Evolutionary conservation across 192 early-diverging fungal genomes (phyloP), one percentile per base, ranked within the genome.

Genomic region (Coemansia sp.): DNA sequence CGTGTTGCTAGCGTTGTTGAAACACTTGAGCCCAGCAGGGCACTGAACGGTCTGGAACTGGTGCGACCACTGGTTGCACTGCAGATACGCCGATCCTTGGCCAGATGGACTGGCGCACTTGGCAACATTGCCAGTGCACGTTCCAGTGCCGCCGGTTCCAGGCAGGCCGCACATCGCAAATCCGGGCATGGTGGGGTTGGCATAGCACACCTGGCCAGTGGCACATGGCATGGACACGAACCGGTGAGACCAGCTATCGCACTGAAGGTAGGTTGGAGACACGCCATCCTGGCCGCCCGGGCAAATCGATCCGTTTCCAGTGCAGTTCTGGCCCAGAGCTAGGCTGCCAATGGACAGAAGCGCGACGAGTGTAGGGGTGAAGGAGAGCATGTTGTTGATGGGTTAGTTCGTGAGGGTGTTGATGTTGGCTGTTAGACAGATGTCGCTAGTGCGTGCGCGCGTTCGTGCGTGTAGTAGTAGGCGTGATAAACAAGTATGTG

Each of bases 61-160:
- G 40, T 73, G 73, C n/a, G 73, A 66, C 81, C 81, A 83, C 58
- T 58, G 64, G 64, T 83, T 72, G 73, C 81, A 83, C 70, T 71
- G 70, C 41, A 52, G 61, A 55, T 78, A 83, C 34, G 55, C 57
- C 29, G 69, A 63, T 44, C 71, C 76, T 36, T 68, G 60, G 27
- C 80, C 80, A 15, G 67, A 62, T 27, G 61, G 20, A 8, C 36
- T 41, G 38, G 12, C 31, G 8, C 61, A 62, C 61, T 62, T 62
- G 61, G 61, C 61, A 12, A 24, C 22, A 38, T 60, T 46, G 55
- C 55, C 67, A n/a, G 67, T 63, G 63, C 53, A 62, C 20, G 29
- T 39, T n/a, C 61, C 61, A n/a, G 36, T 44, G 22, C 70, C 76
- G 55, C 76, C 76, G 34, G 62, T 78, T 15, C 76, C 76, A 1